Evolutionary conservation across 768 basidiomycete genomes (phyloP), one percentile per base, ranked within the genome.

Genomic region (Filobasidium floriforme): DNA sequence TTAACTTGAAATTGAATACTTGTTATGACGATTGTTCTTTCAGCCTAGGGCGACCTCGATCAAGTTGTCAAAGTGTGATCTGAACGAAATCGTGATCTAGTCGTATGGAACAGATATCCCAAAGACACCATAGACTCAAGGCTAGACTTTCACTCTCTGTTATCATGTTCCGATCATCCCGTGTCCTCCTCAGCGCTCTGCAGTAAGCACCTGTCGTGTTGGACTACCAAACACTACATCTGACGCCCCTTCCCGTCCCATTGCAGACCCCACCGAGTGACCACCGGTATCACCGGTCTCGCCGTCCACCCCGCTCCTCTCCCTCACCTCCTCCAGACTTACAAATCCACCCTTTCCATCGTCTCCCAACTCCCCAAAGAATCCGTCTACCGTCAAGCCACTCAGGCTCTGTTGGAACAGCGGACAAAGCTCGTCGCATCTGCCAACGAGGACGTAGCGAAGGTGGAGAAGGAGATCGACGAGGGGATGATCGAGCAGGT

Each of bases 401-500:
- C 86, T 37, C 90, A 93, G 79, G 87, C 88, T 10, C 84, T 93
- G 72, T 88, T 87, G n/a, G 84, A 84, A 70, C 86, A 85, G 75
- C 89, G 89, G 75, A 83, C 94, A 66, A 83, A 81, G 73, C 83
- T 90, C 65, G 83, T 94, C 52, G 82, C 89, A 75, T 80, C 80
- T 40, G 86, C 86, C 46, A 84, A 74, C 29, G 87, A 86, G 29
- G 85, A 90, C 70, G 78, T 91, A 57, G 77, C 80, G 19, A 78
- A 80, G 9, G 89, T 83, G 10, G 93, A 96, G 81, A 85, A 83
- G 75, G 83, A 84, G 77, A 76, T 97, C 46, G 84, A 87, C 60
- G 89, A 89, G 76, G 90, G 91, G 0, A 86, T 90, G 72, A 89
- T 96, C 51, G 93, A 98, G 81, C 84, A 91, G 78, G 84, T 88